Conservation (phyloP, 345 rosid species). For the Salix suchowensis region DNA sequence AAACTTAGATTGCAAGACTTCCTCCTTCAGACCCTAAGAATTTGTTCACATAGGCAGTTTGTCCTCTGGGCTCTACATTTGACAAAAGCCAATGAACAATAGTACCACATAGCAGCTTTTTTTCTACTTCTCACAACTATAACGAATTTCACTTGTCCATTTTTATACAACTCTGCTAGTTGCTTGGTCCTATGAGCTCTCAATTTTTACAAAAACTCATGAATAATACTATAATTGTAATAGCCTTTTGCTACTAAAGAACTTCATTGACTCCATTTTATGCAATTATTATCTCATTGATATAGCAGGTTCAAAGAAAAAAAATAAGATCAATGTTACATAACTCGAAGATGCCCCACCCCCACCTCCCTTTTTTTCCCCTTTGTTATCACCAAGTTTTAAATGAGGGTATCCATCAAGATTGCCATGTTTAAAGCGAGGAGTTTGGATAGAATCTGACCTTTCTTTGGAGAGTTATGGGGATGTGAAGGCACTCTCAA, state of each 20-base stretch:
- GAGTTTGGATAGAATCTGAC: slow-evolving; percentile 18
- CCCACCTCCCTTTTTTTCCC: neutral
- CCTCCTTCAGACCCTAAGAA: neutral
- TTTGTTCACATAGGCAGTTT: neutral
- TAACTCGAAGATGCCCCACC: neutral
- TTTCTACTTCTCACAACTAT: neutral
- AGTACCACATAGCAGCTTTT: neutral
- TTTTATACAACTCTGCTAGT: neutral
- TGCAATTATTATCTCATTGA: neutral
- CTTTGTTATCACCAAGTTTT: neutral
- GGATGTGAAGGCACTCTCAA: slow-evolving; percentile 16
- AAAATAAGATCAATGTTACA: neutral
- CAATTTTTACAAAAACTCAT: neutral
- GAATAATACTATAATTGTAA: neutral
- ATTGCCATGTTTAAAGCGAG: neutral
- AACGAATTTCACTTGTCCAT: neutral
- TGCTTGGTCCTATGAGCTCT: neutral
- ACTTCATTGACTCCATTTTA: neutral
- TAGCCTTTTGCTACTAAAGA: neutral
- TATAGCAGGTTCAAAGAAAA: neutral
- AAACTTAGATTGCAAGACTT: neutral
- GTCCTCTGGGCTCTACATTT: neutral
- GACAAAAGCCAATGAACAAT: neutral
- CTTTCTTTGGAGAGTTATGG: slow-evolving; percentile 26
- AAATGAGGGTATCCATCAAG: neutral